Evolutionary conservation across 306 rosid species (phyloP), one percentile per base, ranked within the genome.

Genomic region (Lotus japonicus): DNA sequence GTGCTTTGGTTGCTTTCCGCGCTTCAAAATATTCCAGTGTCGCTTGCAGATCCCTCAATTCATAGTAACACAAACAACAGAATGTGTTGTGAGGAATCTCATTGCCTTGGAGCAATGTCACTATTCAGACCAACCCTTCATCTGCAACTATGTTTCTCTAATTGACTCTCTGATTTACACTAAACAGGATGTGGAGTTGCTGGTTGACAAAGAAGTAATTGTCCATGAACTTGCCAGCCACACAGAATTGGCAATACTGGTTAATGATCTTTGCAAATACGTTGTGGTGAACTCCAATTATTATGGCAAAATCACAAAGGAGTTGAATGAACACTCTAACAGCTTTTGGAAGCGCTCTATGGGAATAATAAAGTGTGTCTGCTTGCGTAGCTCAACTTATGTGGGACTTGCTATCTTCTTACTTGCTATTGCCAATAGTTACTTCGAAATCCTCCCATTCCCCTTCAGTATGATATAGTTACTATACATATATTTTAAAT

Each of bases 51-150:
- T 77, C 3, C 77, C 77, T 16, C 56, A 54, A 6, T 57, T 77
- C 23, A 63, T 55, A 6, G 72, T 77, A 0, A 26, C 64, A 11
- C 81, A 77, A 45, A 77, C 11, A 17, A 31, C 31, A 26, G 88
- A 81, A 58, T 58, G 82, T 65, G 55, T 81, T 51, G 16, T 83
- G 0, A 28, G 91, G 45, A 87, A 87, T 60, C 68, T 87, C 0
- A 80, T 84, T 48, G 87, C 92, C 2, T 61, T 87, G 6, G 89
- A 84, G 48, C 87, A 84, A 68, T 81, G 87, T 33, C 82, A 77
- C 63, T 83, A 83, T 45, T 78, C 86, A 1, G 4, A 61, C 0
- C 33, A 77, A 5, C 64, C 86, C 39, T 79, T 74, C 11, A 54
- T 88, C 13, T 81, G 87, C 81, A 84, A 71, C 7, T 85, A 88